Evolutionary conservation across 2,329 filamentous ascomycete species (phyloP).

Genomic region (Hyphodiscus sp.): DNA sequence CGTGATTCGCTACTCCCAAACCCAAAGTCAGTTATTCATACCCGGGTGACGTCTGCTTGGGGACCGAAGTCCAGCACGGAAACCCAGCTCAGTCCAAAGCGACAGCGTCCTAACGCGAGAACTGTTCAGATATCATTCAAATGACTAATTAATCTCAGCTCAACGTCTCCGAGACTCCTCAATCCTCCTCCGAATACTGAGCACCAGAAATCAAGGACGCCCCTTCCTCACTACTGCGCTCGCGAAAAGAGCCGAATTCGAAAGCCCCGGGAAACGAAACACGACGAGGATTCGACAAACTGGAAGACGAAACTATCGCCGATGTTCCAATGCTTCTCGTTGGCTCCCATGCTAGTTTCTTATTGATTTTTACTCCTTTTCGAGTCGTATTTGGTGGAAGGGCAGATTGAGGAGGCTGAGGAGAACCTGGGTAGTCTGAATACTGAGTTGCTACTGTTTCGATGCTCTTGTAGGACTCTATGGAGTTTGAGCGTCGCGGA

Average conservation of each 20-base stretch:
- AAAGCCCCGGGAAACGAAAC: not conserved
- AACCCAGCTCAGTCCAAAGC: not conserved
- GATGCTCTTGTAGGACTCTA: not conserved
- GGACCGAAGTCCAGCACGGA: too few relatives aligned
- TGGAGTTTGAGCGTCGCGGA: not conserved
- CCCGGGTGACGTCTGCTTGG: too few relatives aligned
- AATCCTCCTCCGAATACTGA: not conserved
- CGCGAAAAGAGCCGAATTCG: not conserved
- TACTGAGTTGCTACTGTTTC: not conserved
- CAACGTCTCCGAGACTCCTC: not conserved
- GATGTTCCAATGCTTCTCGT: not conserved
- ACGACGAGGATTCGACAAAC: not conserved
- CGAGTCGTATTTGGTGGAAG: not conserved
- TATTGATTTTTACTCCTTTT: not conserved
- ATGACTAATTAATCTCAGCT: not conserved
- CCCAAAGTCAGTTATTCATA: too few relatives aligned
- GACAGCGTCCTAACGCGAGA: not conserved
- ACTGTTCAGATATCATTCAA: not conserved
- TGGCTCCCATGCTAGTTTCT: not conserved
- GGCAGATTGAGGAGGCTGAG: not conserved
- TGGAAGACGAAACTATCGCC: not conserved
- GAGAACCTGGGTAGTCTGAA: not conserved
- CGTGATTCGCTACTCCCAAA: too few relatives aligned
- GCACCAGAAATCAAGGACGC: not conserved
- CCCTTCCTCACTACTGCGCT: not conserved